Evolutionary conservation across 2,329 filamentous ascomycete genomes (phyloP).

Genomic region (Colletotrichum lentis): DNA sequence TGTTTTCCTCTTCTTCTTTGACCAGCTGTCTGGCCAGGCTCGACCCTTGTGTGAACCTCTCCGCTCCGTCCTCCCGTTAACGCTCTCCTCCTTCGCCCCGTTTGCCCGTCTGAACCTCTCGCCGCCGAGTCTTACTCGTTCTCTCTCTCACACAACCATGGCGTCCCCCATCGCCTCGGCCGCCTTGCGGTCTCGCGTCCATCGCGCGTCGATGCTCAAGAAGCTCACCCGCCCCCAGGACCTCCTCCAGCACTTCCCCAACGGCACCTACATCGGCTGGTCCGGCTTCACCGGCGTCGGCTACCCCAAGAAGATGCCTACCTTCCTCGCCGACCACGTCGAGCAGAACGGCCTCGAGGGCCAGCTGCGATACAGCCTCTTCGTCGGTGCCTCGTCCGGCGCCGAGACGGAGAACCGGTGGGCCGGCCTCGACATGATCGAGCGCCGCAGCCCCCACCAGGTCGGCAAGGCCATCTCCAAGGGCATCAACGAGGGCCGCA

Average conservation of each 20-base stretch:
- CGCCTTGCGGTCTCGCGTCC: constrained; percentile 77
- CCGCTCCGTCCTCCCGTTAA: neutral
- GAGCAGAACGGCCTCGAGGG: constrained; percentile 87
- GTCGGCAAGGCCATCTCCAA: constrained; percentile 90
- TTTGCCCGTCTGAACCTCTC: neutral
- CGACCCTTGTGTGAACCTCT: constrained; percentile 20
- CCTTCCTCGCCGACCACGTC: constrained; percentile 85
- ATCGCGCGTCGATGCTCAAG: constrained; percentile 78
- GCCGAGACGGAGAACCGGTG: constrained; percentile 92
- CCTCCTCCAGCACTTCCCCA: constrained; percentile 80
- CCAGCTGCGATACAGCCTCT: constrained; percentile 84
- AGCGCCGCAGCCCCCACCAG: constrained; percentile 83
- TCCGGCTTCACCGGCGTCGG: constrained; percentile 90
- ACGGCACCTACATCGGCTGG: constrained; percentile 89
- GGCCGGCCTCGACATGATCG: constrained; percentile 90
- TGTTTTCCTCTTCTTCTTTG: constrained; percentile 6
- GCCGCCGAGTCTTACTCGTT: neutral
- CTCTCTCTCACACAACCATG: constrained; percentile 46
- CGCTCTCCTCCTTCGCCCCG: neutral
- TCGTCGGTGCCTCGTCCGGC: constrained; percentile 88
- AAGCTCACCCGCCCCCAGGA: constrained; percentile 84
- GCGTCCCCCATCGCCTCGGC: constrained; percentile 69
- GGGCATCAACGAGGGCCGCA: constrained; percentile 87
- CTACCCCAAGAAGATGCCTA: constrained; percentile 88
- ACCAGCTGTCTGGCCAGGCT: constrained; percentile 10